Percentiles rank a stretch among this genome's conserved stretches.
Conservation (phyloP, 805 yeast species). For the Danielia reshetovae region DNA sequence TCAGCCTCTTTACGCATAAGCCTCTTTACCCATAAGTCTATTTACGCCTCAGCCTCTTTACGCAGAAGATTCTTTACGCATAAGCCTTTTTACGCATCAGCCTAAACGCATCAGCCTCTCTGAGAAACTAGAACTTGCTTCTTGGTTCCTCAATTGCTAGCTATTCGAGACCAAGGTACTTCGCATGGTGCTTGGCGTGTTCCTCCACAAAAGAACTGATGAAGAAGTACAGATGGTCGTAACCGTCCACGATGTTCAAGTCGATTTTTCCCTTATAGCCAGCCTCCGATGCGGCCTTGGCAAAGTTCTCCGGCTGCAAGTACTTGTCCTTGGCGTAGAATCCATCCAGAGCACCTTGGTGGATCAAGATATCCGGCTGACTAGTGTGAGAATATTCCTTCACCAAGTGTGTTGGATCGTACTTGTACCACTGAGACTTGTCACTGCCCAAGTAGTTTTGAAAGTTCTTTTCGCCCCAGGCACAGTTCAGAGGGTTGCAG, state of each 20-base stretch:
- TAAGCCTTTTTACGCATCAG: too few relatives aligned
- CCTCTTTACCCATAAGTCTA: too few relatives aligned
- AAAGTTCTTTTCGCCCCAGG: slow-evolving; percentile 90
- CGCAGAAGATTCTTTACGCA: too few relatives aligned
- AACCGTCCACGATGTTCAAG: slow-evolving; percentile 68
- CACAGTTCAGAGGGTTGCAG: slow-evolving; percentile 67
- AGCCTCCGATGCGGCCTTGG: slow-evolving; percentile 54
- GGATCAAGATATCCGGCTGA: slow-evolving; percentile 66
- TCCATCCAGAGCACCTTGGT: slow-evolving; percentile 76
- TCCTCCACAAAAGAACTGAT: slow-evolving; percentile 73
- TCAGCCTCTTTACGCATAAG: too few relatives aligned
- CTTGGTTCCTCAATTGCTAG: slow-evolving; percentile 4
- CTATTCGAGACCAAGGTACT: slow-evolving; percentile 41
- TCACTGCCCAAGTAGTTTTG: slow-evolving; percentile 68
- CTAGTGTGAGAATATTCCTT: slow-evolving; percentile 49
- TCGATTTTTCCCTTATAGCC: slow-evolving; percentile 58
- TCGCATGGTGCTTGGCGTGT: slow-evolving; percentile 86
- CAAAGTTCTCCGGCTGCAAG: slow-evolving; percentile 71
- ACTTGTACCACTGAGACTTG: slow-evolving; percentile 59
- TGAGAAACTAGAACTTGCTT: neutral
- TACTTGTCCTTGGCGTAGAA: slow-evolving; percentile 60
- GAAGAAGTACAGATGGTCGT: slow-evolving; percentile 89
- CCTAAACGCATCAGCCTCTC: too few relatives aligned
- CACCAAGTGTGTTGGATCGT: slow-evolving; percentile 83
- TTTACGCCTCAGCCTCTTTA: too few relatives aligned